Evolutionary conservation across 2,329 filamentous ascomycete genomes (phyloP), one percentile per base, ranked within the genome.

Genomic region (Sclerotinia subarctica): DNA sequence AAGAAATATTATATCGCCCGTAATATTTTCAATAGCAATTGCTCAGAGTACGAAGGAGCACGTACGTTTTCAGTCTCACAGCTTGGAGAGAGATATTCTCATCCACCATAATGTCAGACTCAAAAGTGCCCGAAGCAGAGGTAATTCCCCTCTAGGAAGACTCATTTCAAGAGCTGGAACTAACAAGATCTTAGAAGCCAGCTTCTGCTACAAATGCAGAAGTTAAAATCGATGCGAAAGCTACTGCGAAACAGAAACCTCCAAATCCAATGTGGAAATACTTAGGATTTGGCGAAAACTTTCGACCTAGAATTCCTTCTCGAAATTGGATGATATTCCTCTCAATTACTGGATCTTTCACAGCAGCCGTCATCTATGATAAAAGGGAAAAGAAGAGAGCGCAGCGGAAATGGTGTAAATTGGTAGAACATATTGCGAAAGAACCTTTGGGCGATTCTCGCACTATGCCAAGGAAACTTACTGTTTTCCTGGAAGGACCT

Each of bases 291-390:
- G 69, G 76, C 57, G 94, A 94, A 63, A 91, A 90, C 73, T 86
- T 97, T 70, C 90, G 91, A 69, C 85, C 89, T 74, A 93, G 88
- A 79, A 87, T 99, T 24, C 95, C 95, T 10, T 98, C 94, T 24
- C 91, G 95, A 70, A 98, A 98, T 79, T 99, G 95, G 95, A 88
- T 95, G 81, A 97, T 99, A 76, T 99, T 99, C 82, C 88, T 94
- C 79, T 84, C 90, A 58, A 79, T 98, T 67, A 90, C 90, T 15
- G 89, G 89, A 65, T 87, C 91, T 58, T 90, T 97, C 77, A 88
- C 92, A 7, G 88, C 87, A 21, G 91, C 93, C 64, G 85, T 98
- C 67, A 86, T 95, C 77, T 97, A 99, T 83, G 95, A 99, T 80
- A 92, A 92, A 76, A 89, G 92, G 69, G 90, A 98, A 81, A 97